Evolutionary conservation across 495 filamentous ascomycete species (phyloP), one percentile per base, ranked within the genome.

Genomic region (Neurospora sp.): DNA sequence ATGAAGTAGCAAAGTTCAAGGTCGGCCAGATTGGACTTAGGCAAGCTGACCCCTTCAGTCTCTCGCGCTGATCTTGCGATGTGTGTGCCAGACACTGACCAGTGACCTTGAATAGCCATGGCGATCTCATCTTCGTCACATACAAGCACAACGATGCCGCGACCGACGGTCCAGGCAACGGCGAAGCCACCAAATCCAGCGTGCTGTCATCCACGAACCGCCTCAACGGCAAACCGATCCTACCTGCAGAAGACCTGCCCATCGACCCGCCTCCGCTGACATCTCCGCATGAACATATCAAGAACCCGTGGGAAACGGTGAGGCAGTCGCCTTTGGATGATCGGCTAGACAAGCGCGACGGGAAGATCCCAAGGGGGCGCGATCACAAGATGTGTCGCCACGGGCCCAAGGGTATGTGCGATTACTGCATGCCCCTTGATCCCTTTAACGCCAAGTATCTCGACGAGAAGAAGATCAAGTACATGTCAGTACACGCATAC

Each of bases 351-450:
- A 93, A 89, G 83, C 86, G 90, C 76, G 93, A 97, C 88, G 96
- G 96, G 71, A 99, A 98, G 85, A 98, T 98, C 69, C 87, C 89
- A 41, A 86, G 96, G 69, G 84, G 83, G 46, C 85, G 86, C 46
- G 96, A 98, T 77, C 80, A 81, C 48, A 94, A 93, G 78, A 94
- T 99, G 92, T 99, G 96, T 84, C 91, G 92, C 76, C 96, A 99
- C 81, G 94, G 95, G 8, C 90, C 91, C 27, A 97, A 96, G 81
- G 96, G 96, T 75, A 98, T 98, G 96, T 99, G 96, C 81, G 96
- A 99, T 82, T 97, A 98, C 82, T 99, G 96, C 86, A 97, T 95
- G 93, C 96, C 96, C 1, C 85, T 99, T 40, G 96, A 99, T 79
- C 96, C 96, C 14, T 99, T 97, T 82, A 92, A 95, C 79, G 79